Conservation (phyloP, 2,329 filamentous ascomycete species). For the Chaetomium olivaceum region DNA sequence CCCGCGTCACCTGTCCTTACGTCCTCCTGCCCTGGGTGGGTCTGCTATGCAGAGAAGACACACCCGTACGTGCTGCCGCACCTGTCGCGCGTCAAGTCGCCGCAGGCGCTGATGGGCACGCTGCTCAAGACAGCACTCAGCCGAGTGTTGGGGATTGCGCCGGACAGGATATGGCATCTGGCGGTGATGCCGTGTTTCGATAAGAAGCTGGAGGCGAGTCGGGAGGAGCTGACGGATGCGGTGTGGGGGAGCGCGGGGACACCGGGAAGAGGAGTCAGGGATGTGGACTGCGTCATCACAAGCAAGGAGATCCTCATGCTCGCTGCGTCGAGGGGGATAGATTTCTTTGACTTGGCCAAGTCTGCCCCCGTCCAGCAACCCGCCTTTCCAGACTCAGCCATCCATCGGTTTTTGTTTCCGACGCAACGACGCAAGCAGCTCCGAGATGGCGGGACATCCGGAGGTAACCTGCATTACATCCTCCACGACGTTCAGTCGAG, state of each 20-base stretch:
- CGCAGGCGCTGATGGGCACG: slow-evolving; percentile 88
- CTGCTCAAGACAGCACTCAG: slow-evolving; percentile 85
- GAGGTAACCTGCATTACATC: slow-evolving; percentile 85
- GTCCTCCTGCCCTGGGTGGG: slow-evolving; percentile 94
- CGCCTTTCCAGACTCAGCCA: slow-evolving; percentile 70
- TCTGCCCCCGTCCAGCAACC: slow-evolving; percentile 45
- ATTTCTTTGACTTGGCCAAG: slow-evolving; percentile 69
- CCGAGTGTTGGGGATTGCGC: slow-evolving; percentile 67
- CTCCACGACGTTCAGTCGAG: slow-evolving; percentile 71
- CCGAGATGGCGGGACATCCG: slow-evolving; percentile 72
- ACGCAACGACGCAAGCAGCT: slow-evolving; percentile 47
- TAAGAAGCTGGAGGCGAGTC: slow-evolving; percentile 95
- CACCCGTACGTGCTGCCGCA: slow-evolving; percentile 92
- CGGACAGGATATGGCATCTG: slow-evolving; percentile 87
- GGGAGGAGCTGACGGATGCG: slow-evolving; percentile 83
- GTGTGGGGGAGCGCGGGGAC: slow-evolving; percentile 62
- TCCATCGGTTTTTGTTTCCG: slow-evolving; percentile 76
- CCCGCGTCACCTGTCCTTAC: slow-evolving; percentile 68
- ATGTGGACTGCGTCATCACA: slow-evolving; percentile 98
- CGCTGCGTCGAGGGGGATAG: slow-evolving; percentile 74
- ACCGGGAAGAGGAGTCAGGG: slow-evolving; percentile 64
- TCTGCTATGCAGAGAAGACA: slow-evolving; percentile 98
- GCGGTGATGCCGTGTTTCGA: slow-evolving; percentile 99
- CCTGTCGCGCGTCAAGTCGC: slow-evolving; percentile 87
- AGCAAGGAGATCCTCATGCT: slow-evolving; percentile 92